Evolutionary conservation across 352 stramenopile genomes (phyloP).

Genomic region (Albugo candida): DNA sequence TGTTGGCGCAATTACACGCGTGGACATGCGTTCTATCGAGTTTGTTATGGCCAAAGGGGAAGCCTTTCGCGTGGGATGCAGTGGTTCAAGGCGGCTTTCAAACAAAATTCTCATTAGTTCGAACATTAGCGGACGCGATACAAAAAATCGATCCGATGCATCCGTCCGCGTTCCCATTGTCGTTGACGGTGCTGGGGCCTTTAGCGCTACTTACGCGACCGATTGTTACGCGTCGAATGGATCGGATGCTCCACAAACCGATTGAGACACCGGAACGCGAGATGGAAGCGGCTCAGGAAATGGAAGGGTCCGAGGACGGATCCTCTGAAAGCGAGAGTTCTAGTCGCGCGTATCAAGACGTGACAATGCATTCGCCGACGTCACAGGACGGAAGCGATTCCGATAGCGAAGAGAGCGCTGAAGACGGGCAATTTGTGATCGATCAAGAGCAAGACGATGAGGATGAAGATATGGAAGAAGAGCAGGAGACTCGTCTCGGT

Average conservation of each 20-base stretch:
- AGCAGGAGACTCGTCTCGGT: constrained; percentile 23
- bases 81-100: constrained; percentile 44
- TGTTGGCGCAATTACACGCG: constrained; percentile 57
- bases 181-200: constrained; percentile 60
- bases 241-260: constrained; percentile 42
- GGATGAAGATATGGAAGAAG: constrained; percentile 22
- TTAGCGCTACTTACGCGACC: constrained; percentile 58
- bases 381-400: neutral
- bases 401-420: neutral
- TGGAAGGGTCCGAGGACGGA: neutral
- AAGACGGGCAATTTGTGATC: neutral
- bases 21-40: constrained; percentile 76
- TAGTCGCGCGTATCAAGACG: constrained; percentile 22
- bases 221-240: constrained; percentile 57
- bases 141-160: constrained; percentile 60
- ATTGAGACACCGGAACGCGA: too few relatives aligned
- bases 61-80: constrained; percentile 66
- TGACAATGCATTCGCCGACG: constrained; percentile 39
- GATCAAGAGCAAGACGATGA: constrained; percentile 9
- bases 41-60: constrained; percentile 71
- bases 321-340: neutral
- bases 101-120: constrained; percentile 61
- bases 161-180: constrained; percentile 49
- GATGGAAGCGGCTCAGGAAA: neutral
- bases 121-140: constrained; percentile 46